Percentiles rank a stretch among this genome's conserved stretches.
Evolutionary conservation across 2,329 filamentous ascomycete species (phyloP).

Genomic region (Biscogniauxia mediterranea): DNA sequence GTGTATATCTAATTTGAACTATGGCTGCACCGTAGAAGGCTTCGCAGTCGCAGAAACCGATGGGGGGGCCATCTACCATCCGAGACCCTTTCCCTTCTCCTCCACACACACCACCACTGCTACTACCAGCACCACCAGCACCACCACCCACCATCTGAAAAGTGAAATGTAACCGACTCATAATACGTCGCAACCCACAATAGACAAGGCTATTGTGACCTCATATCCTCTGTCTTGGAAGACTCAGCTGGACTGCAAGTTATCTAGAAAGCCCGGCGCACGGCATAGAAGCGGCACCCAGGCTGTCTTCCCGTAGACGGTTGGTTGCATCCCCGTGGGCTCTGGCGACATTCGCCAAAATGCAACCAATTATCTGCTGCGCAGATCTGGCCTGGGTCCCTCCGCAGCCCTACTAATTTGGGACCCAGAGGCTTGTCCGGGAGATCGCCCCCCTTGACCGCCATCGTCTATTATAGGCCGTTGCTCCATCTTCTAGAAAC

Average conservation of each 20-base stretch:
- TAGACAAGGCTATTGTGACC: slow-evolving; percentile 23
- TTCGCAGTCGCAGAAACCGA: neutral
- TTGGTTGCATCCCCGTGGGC: slow-evolving; percentile 29
- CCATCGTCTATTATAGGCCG: slow-evolving; percentile 20
- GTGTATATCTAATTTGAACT: neutral
- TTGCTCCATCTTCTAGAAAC: slow-evolving; percentile 30
- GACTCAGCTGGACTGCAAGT: slow-evolving; percentile 15
- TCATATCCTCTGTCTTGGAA: slow-evolving; percentile 1
- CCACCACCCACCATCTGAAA: neutral
- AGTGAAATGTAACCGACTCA: neutral
- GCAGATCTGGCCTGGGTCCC: slow-evolving; percentile 20
- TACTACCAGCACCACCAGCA: neutral
- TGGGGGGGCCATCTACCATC: neutral
- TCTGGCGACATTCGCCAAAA: slow-evolving; percentile 31
- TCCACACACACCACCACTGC: no score
- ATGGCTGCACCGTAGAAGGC: neutral
- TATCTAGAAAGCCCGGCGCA: slow-evolving; percentile 25
- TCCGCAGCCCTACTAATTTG: slow-evolving; percentile 29
- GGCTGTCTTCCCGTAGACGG: slow-evolving; percentile 28
- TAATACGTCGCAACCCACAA: neutral
- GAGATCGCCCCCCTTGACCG: slow-evolving; percentile 18
- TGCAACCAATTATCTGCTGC: slow-evolving; percentile 29
- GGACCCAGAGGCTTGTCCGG: slow-evolving; percentile 21
- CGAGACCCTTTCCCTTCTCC: neutral
- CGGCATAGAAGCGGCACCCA: slow-evolving; percentile 27